These are phyloP conservation scores for Zymoseptoria passerinii DNA, from an alignment of 2,329 filamentous ascomycete genomes.

Conservation along the genomic window DNA sequence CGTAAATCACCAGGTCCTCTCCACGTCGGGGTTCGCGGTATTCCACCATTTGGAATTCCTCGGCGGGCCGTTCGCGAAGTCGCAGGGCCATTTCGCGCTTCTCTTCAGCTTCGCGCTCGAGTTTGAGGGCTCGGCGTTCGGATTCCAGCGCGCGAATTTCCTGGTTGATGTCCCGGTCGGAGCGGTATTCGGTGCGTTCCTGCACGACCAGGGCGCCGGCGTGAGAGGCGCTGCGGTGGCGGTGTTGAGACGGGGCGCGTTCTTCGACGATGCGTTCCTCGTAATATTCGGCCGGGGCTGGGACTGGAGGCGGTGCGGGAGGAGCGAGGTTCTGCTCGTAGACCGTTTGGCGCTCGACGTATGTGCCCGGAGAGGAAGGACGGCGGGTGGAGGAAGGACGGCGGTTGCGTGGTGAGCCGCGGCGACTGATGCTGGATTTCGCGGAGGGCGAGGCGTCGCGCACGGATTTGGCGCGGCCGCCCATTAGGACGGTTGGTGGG, in stretches of 20 bases:
- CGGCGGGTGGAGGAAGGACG: slow-evolving; percentile 17
- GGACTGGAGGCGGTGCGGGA: slow-evolving; percentile 15
- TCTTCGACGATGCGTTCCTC: slow-evolving; percentile 26
- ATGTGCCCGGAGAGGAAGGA: slow-evolving; percentile 19
- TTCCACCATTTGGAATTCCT: slow-evolving; percentile 32
- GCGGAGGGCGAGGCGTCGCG: slow-evolving; percentile 21
- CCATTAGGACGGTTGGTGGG: slow-evolving; percentile 27
- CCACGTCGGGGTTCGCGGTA: slow-evolving; percentile 44
- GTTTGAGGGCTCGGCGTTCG: slow-evolving; percentile 43
- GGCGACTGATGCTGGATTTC: slow-evolving; percentile 23
- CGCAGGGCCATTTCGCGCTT: slow-evolving; percentile 32
- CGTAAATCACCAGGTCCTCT: slow-evolving; percentile 51
- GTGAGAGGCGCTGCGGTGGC: slow-evolving; percentile 9
- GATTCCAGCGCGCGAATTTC: slow-evolving; percentile 68
- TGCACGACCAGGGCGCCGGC: slow-evolving; percentile 39
- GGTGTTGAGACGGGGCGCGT: slow-evolving; percentile 16
- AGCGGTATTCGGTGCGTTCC: slow-evolving; percentile 30
- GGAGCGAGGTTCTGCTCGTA: slow-evolving; percentile 23
- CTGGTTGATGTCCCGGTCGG: slow-evolving; percentile 58
- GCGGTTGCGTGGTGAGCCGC: slow-evolving; percentile 17
- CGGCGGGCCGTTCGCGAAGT: slow-evolving; percentile 42
- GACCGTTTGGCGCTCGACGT: slow-evolving; percentile 23
- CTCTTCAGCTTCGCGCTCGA: slow-evolving; percentile 48
- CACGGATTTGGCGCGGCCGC: slow-evolving; percentile 10
- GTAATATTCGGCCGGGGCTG: slow-evolving; percentile 24